Conservation (phyloP, 176 grass and related monocot species). For the Carex littledalei region DNA sequence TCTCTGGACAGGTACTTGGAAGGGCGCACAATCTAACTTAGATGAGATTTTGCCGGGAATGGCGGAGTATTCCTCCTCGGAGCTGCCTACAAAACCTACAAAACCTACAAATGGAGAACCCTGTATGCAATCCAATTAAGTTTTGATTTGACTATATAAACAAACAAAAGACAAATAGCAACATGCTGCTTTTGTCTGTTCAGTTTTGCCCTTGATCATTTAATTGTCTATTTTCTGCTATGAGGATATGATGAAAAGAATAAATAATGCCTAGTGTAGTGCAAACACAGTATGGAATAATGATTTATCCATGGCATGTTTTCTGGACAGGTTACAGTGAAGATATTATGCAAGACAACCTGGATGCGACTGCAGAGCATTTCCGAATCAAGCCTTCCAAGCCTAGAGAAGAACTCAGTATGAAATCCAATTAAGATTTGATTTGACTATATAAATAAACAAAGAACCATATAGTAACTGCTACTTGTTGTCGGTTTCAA, state of each 20-base stretch:
- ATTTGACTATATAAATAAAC: background rate
- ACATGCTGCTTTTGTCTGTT: background rate
- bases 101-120: background rate
- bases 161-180: background rate
- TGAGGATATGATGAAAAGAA: background rate
- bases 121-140: background rate
- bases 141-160: background rate
- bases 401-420: conserved; percentile 1
- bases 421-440: background rate
- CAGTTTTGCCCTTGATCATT: background rate
- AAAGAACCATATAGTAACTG: background rate
- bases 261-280: background rate
- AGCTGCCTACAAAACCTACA: background rate
- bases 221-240: background rate
- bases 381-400: background rate
- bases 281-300: background rate
- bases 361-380: background rate
- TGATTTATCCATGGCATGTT: background rate
- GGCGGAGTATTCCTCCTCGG: background rate
- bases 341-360: background rate
- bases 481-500: background rate
- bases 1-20: background rate
- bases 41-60: background rate
- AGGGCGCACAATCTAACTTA: background rate
- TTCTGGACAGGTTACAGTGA: background rate